Percentiles rank a stretch among this genome's conserved stretches.
phyloP scores from a whole-genome alignment of 441 rosid species.

The Euphorbia celastroides region DNA sequence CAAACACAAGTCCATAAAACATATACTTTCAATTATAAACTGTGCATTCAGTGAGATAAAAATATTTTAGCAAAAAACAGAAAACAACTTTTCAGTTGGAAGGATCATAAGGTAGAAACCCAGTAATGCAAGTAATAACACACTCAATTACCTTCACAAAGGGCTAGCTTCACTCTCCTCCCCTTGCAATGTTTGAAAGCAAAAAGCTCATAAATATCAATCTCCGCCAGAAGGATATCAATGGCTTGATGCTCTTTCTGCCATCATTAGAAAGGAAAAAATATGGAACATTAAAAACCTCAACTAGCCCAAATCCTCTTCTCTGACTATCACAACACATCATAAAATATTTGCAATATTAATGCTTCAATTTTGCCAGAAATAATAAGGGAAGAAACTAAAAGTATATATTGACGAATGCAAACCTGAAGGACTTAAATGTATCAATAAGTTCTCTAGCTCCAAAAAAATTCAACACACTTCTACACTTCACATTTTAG shows the following conservation, averaged over 20 bases:
- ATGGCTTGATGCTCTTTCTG: constrained; percentile 99
- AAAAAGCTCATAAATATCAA: constrained; percentile 97
- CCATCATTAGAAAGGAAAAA: constrained; percentile 17
- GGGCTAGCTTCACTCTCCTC: constrained; percentile 90
- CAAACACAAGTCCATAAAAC: not conserved
- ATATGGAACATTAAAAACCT: constrained; percentile 3
- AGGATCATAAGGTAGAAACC: not conserved
- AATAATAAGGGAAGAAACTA: not conserved
- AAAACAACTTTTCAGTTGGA: not conserved
- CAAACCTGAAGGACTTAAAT: not conserved
- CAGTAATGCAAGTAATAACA: not conserved
- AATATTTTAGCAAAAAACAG: not conserved
- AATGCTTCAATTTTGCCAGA: constrained; percentile 7
- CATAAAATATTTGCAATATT: not conserved
- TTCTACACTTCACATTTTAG: not conserved
- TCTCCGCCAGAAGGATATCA: constrained; percentile 96
- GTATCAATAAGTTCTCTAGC: not conserved
- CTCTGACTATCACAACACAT: not conserved
- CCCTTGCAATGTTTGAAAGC: constrained; percentile 99
- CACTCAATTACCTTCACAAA: constrained; percentile 74
- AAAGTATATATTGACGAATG: not conserved
- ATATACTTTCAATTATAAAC: not conserved
- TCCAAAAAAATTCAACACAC: not conserved
- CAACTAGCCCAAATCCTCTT: not conserved
- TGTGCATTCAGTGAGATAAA: not conserved